Conservation (phyloP, 1,139 yeast species). For the Tardiomyces digboiensis region DNA sequence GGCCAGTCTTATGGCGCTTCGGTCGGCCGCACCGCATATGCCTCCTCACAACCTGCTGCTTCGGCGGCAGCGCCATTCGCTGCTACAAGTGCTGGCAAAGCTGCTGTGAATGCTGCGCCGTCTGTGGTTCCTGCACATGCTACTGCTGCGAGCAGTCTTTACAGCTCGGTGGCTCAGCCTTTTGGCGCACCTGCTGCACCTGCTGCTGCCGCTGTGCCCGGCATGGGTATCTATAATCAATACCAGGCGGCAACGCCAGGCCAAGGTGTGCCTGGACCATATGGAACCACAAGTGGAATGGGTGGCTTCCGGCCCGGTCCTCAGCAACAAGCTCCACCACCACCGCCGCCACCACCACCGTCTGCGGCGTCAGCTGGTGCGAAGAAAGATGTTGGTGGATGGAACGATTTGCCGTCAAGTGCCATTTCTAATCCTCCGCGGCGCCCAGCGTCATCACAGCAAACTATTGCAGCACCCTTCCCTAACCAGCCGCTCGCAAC, state of each 20-base stretch:
- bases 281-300: background rate
- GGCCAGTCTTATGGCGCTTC: constrained; percentile 1
- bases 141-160: constrained; percentile 1
- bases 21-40: background rate
- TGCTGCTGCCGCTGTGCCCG: constrained; percentile 5
- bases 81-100: constrained; percentile 1
- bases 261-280: background rate
- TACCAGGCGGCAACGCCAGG: constrained; percentile 1
- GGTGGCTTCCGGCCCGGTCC: constrained; percentile 1
- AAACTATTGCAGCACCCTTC: constrained; percentile 25
- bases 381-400: constrained; percentile 68
- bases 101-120: background rate
- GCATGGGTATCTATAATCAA: constrained; percentile 1
- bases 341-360: constrained; percentile 7
- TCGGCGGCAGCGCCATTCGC: background rate
- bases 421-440: constrained; percentile 30
- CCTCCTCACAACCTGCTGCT: constrained; percentile 5
- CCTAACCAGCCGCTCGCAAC: constrained; percentile 17
- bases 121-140: constrained; percentile 1
- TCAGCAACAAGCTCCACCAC: constrained; percentile 1
- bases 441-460: constrained; percentile 41
- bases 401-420: constrained; percentile 88
- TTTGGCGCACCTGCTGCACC: constrained; percentile 7
- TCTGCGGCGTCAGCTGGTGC: constrained; percentile 21
- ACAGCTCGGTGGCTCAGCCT: constrained; percentile 1